Percentiles rank a stretch among this genome's conserved stretches.
These are phyloP conservation scores for Papiliotrema flavescens DNA, from an alignment of 1,284 basidiomycete species.

Conservation along the genomic window DNA sequence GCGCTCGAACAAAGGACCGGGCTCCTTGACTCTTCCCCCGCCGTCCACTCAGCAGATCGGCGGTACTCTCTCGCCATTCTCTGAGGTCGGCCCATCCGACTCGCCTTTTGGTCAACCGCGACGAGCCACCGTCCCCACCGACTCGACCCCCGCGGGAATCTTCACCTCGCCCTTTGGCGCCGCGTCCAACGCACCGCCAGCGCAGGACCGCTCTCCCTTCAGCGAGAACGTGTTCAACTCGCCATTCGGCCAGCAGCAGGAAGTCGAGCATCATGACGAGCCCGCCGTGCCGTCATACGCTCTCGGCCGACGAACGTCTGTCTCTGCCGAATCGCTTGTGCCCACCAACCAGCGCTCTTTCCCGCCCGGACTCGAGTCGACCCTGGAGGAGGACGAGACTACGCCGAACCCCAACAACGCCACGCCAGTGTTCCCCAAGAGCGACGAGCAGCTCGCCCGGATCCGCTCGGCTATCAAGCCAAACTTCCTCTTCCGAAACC, in stretches of 20 bases:
- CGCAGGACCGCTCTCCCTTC: constrained; percentile 9
- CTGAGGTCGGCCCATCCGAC: constrained; percentile 43
- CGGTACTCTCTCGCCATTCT: constrained; percentile 48
- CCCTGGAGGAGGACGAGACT: constrained; percentile 41
- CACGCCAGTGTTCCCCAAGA: constrained; percentile 72
- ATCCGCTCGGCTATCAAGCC: constrained; percentile 82
- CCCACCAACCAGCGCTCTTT: constrained; percentile 59
- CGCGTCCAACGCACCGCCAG: constrained; percentile 4
- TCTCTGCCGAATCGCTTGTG: constrained; percentile 93
- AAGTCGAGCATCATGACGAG: constrained; percentile 31
- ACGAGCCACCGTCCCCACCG: constrained; percentile 31
- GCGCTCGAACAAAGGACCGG: neutral
- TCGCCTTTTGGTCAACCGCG: constrained; percentile 40
- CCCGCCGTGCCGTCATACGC: constrained; percentile 57
- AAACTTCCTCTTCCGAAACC: constrained; percentile 92
- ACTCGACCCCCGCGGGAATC: constrained; percentile 12
- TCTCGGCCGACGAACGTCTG: constrained; percentile 84
- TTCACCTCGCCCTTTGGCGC: constrained; percentile 31
- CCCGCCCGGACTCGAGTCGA: constrained; percentile 27
- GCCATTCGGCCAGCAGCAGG: constrained; percentile 41
- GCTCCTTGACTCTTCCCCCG: constrained; percentile 58
- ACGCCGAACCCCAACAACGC: constrained; percentile 34
- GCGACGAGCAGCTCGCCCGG: constrained; percentile 75
- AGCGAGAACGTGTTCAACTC: constrained; percentile 14
- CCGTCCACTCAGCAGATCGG: constrained; percentile 55